Evolutionary conservation across 768 basidiomycete genomes (phyloP).

Genomic region (Psilocybe sp.): DNA sequence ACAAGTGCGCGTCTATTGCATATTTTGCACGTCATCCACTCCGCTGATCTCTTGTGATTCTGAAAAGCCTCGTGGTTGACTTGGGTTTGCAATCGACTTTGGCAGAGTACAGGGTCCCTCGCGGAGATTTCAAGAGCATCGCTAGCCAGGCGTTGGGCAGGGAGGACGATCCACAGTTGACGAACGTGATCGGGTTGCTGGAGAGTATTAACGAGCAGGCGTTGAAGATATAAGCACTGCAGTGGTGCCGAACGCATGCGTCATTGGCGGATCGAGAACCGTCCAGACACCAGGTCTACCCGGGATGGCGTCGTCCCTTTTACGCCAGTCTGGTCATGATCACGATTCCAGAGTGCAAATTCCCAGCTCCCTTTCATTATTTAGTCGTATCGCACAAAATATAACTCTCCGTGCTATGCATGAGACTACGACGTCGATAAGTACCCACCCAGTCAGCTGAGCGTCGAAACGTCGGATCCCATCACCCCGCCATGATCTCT

Average conservation of each 20-base stretch:
- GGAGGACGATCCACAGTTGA: slow-evolving; percentile 34
- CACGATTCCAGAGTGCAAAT: slow-evolving; percentile 8
- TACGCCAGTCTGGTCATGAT: slow-evolving; percentile 7
- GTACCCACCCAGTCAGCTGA: background rate
- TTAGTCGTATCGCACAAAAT: background rate
- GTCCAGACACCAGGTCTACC: slow-evolving; percentile 9
- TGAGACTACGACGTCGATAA: background rate
- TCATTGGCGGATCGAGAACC: slow-evolving; percentile 8
- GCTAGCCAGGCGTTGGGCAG: slow-evolving; percentile 47
- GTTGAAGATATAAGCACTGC: background rate
- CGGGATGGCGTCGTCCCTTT: background rate
- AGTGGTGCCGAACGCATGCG: background rate
- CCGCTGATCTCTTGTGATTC: background rate
- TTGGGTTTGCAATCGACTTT: slow-evolving; percentile 61
- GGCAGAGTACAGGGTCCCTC: slow-evolving; percentile 62
- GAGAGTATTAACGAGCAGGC: slow-evolving; percentile 22
- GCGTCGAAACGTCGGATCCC: slow-evolving; percentile 8
- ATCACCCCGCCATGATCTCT: slow-evolving; percentile 9
- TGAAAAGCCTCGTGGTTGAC: slow-evolving; percentile 50
- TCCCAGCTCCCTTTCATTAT: background rate
- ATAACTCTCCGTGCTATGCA: background rate
- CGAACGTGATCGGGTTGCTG: slow-evolving; percentile 47
- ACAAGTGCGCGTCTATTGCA: slow-evolving; percentile 38
- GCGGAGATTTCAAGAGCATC: slow-evolving; percentile 48
- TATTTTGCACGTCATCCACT: background rate